Conservation (phyloP, 2,329 filamentous ascomycete genomes). For the Lachnellula hyalina region DNA sequence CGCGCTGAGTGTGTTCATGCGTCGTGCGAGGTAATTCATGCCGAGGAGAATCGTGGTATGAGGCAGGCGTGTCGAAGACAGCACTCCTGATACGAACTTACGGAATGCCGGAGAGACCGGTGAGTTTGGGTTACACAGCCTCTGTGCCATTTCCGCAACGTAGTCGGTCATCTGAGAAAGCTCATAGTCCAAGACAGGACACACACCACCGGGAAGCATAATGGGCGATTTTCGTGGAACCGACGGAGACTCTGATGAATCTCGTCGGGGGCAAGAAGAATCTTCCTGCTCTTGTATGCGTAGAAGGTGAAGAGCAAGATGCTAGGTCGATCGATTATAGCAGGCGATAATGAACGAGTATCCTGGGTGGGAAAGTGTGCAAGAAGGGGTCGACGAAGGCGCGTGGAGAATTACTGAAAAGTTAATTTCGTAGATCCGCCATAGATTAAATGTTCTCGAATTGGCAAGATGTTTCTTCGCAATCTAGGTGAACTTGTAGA, state of each 20-base stretch:
- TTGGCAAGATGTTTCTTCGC: conserved; percentile 6
- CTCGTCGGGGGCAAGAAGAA: conserved; percentile 27
- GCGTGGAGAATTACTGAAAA: conserved; percentile 15
- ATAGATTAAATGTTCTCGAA: conserved; percentile 20
- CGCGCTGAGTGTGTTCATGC: conserved; percentile 53
- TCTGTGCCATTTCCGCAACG: conserved; percentile 66
- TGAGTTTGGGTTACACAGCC: conserved; percentile 57
- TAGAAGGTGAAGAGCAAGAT: conserved; percentile 10
- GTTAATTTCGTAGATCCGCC: conserved; percentile 27
- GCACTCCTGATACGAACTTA: conserved; percentile 68
- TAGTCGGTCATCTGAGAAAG: conserved; percentile 75
- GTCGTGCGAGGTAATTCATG: conserved; percentile 61
- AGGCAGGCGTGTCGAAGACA: conserved; percentile 66
- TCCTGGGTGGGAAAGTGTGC: conserved; percentile 10
- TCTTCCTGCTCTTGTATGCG: conserved; percentile 20
- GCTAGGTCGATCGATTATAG: conserved; percentile 6
- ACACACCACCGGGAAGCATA: conserved; percentile 54
- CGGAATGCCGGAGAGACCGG: conserved; percentile 59
- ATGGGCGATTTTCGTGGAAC: conserved; percentile 20
- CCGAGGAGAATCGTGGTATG: conserved; percentile 68
- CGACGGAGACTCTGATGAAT: conserved; percentile 28
- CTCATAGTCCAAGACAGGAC: conserved; percentile 70
- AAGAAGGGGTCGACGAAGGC: conserved; percentile 15
- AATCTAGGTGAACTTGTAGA: conserved; percentile 3
- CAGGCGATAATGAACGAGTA: conserved; percentile 12